A percentile compares a stretch with the other conserved stretches of the same genome.
Evolutionary conservation across 139 green algal species (phyloP).

Genomic region (Dunaliella sp.): DNA sequence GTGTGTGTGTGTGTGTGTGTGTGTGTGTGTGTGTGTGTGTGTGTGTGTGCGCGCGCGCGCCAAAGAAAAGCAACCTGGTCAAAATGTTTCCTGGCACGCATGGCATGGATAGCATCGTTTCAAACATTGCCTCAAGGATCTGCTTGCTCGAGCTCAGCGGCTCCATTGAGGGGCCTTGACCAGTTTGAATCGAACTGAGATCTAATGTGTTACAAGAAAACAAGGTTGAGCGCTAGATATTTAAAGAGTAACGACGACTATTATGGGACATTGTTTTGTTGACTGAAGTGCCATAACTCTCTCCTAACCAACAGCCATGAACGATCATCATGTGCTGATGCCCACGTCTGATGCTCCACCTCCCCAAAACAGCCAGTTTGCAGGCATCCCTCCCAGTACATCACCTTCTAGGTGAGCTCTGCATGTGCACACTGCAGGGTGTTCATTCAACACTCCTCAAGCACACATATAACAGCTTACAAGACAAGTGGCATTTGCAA

Average conservation of each 20-base stretch:
- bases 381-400: too few species aligned
- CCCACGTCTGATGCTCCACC: background rate
- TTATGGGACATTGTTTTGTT: too few species aligned
- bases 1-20: background rate
- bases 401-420: background rate
- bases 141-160: background rate
- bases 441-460: too few species aligned
- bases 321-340: background rate
- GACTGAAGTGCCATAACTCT: too few species aligned
- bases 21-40: background rate
- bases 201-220: background rate
- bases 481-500: too few species aligned
- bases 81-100: background rate
- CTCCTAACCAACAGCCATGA: too few species aligned
- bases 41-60: background rate
- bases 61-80: background rate
- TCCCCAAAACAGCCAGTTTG: too few species aligned
- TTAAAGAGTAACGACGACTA: too few species aligned
- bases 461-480: too few species aligned
- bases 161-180: background rate
- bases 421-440: background rate
- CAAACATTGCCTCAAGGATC: background rate
- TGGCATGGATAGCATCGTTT: background rate
- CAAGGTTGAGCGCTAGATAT: background rate
- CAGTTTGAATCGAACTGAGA: background rate